phyloP scores from a whole-genome alignment of 2,329 filamentous ascomycete genomes.

The Chalara sp. region DNA sequence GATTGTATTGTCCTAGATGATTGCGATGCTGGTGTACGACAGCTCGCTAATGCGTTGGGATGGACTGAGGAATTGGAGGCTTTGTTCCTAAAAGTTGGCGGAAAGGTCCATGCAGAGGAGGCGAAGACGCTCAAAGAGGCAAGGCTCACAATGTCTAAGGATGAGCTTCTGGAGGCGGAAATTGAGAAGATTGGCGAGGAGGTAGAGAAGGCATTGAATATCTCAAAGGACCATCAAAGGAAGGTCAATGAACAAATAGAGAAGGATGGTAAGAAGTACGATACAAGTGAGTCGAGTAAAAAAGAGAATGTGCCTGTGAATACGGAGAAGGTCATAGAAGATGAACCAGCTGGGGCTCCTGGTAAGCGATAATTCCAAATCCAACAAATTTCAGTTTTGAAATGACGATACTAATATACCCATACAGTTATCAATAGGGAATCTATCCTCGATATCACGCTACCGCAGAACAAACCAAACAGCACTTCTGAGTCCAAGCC shows the following conservation, averaged over 20 bases:
- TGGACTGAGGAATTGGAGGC: constrained; percentile 80
- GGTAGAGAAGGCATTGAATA: constrained; percentile 27
- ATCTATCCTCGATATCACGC: constrained; percentile 7
- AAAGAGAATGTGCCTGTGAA: too few species aligned
- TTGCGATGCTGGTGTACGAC: constrained; percentile 75
- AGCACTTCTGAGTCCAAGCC: not conserved
- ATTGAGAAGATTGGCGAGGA: constrained; percentile 29
- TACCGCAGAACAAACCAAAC: constrained; percentile 9
- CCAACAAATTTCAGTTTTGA: too few species aligned
- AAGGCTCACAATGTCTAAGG: constrained; percentile 29
- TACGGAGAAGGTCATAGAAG: too few species aligned
- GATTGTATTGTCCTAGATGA: constrained; percentile 80
- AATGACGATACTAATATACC: too few species aligned
- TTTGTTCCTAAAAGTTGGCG: constrained; percentile 64
- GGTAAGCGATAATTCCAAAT: too few species aligned
- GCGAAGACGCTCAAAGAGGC: constrained; percentile 9
- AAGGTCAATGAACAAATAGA: constrained; percentile 20
- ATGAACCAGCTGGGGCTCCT: too few species aligned
- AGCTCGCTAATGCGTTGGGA: constrained; percentile 71
- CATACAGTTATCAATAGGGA: not conserved
- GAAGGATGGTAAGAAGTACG: not conserved
- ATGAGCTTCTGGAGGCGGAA: constrained; percentile 39
- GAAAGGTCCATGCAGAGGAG: constrained; percentile 43
- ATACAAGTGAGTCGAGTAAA: too few species aligned
- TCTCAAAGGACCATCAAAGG: constrained; percentile 23